These are phyloP conservation scores for Capsicum pubescens DNA, from an alignment of 257 asterid genomes.

Conservation along the genomic window DNA sequence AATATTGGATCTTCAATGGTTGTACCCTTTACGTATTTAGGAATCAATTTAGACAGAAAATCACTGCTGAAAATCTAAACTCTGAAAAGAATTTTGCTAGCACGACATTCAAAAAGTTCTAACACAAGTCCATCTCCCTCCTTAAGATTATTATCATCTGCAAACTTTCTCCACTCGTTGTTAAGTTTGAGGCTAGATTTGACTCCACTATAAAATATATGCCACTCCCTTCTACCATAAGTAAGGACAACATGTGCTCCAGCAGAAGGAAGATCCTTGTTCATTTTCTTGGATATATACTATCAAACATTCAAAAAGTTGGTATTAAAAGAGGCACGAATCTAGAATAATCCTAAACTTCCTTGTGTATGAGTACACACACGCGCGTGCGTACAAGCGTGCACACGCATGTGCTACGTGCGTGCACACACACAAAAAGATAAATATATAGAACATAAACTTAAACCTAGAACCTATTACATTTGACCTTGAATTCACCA, in stretches of 20 bases:
- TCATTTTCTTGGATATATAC: conserved; percentile 20
- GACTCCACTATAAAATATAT: conserved; percentile 28
- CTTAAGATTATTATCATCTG: conserved; percentile 43
- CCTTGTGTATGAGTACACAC: not conserved
- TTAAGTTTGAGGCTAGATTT: not conserved
- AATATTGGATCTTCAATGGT: too few relatives aligned
- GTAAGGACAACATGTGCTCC: conserved; percentile 36
- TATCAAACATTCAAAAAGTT: not conserved
- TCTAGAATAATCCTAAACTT: not conserved
- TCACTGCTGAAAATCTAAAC: too few relatives aligned
- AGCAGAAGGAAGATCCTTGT: conserved; percentile 33
- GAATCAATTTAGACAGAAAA: too few relatives aligned
- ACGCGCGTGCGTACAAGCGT: too few relatives aligned
- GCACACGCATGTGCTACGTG: too few relatives aligned
- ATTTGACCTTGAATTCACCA: too few relatives aligned
- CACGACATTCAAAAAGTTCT: conserved; percentile 40
- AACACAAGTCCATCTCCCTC: conserved; percentile 57
- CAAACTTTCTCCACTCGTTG: conserved; percentile 40
- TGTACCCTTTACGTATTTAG: too few relatives aligned
- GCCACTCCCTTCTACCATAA: conserved; percentile 46
- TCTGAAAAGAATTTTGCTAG: too few relatives aligned
- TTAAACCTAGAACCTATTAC: too few relatives aligned
- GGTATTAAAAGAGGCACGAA: not conserved
- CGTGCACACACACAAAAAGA: too few relatives aligned
- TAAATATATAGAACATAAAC: too few relatives aligned